A percentile compares a stretch with the other conserved stretches of the same genome.
Conservation (phyloP, 169 alveolate genomes). For the Plasmodium reichenowi region DNA sequence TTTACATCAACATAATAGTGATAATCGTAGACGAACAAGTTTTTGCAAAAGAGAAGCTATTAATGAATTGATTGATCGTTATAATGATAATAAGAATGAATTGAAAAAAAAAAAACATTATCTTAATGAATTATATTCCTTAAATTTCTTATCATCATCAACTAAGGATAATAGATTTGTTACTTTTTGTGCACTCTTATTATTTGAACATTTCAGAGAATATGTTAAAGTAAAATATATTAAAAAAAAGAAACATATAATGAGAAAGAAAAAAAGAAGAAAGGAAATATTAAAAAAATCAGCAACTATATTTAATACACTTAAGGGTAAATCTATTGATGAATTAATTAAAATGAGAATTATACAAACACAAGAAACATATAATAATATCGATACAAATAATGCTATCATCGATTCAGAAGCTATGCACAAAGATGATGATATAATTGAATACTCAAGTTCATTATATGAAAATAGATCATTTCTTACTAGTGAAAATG, state of each 20-base stretch:
- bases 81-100: background rate
- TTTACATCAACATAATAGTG: background rate
- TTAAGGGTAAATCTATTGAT: constrained; percentile 66
- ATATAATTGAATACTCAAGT: constrained; percentile 17
- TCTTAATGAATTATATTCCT: constrained; percentile 46
- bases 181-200: constrained; percentile 30
- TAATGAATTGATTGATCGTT: too few species aligned
- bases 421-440: constrained; percentile 10
- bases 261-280: constrained; percentile 72
- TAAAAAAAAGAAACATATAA: constrained; percentile 52
- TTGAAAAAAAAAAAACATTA: constrained; percentile 32
- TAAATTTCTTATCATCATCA: constrained; percentile 64
- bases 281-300: constrained; percentile 74
- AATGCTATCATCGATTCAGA: constrained; percentile 28
- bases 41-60: background rate
- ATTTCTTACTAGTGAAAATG: background rate
- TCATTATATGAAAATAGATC: background rate
- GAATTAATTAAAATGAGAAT: constrained; percentile 70
- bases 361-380: constrained; percentile 50
- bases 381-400: constrained; percentile 16
- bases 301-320: constrained; percentile 65
- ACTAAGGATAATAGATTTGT: constrained; percentile 40
- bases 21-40: constrained; percentile 3
- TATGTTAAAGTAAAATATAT: constrained; percentile 49
- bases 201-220: constrained; percentile 68